phyloP scores from a whole-genome alignment of 2,329 filamentous ascomycete genomes.

The Stromatinia cepivora region DNA sequence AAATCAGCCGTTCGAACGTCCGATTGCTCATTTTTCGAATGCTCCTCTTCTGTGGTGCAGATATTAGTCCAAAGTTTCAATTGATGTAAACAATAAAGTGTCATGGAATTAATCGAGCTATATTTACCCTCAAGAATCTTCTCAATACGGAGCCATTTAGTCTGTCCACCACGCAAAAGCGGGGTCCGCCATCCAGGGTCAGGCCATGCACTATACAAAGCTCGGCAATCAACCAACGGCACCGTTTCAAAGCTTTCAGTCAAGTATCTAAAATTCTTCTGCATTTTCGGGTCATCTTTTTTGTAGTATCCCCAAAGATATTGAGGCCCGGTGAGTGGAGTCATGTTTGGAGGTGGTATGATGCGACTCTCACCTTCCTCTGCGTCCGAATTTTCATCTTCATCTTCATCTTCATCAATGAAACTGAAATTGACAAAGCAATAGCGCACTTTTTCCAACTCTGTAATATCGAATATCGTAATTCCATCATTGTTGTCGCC shows the following conservation, averaged over 20 bases:
- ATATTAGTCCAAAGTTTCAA: neutral
- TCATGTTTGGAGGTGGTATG: neutral
- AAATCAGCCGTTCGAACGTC: neutral
- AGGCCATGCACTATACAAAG: constrained; percentile 17
- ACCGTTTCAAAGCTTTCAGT: neutral
- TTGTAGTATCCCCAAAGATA: constrained; percentile 5
- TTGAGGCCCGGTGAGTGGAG: constrained; percentile 11
- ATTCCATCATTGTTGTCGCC: constrained; percentile 32
- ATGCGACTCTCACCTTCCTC: neutral
- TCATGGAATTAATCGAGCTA: neutral
- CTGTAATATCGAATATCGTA: constrained; percentile 36
- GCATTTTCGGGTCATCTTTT: neutral
- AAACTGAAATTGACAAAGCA: constrained; percentile 28
- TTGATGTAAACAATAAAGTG: neutral
- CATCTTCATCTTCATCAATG: constrained; percentile 22
- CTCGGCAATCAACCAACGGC: constrained; percentile 6
- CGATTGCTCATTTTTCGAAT: neutral
- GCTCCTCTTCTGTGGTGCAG: neutral
- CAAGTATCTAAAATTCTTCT: neutral
- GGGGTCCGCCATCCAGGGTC: neutral
- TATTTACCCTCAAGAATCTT: neutral
- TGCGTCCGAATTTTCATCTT: constrained; percentile 21
- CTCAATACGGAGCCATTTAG: neutral
- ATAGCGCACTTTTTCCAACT: constrained; percentile 25
- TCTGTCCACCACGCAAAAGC: too few species aligned